A percentile compares a stretch with the other conserved stretches of the same genome.
Conservation (phyloP, 805 yeast species). For the Citeromyces matritensis region DNA sequence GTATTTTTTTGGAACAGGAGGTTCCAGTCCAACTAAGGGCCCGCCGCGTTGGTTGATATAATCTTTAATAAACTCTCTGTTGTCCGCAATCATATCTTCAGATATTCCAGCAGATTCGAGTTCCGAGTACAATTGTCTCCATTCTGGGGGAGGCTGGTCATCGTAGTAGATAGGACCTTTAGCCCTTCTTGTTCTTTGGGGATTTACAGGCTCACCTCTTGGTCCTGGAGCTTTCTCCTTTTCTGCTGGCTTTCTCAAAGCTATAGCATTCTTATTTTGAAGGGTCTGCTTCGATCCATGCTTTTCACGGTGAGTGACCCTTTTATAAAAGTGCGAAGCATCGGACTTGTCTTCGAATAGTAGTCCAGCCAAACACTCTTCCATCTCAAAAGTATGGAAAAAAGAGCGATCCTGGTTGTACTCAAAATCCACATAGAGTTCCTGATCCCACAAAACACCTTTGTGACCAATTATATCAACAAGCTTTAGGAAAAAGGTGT, state of each 20-base stretch:
- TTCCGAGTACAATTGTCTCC: constrained; percentile 63
- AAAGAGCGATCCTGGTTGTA: constrained; percentile 90
- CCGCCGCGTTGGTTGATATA: constrained; percentile 66
- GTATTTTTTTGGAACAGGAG: constrained; percentile 61
- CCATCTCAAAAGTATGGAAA: constrained; percentile 90
- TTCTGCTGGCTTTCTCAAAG: constrained; percentile 38
- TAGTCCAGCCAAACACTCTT: constrained; percentile 76
- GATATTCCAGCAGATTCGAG: constrained; percentile 67
- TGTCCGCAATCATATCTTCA: constrained; percentile 82
- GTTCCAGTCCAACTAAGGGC: constrained; percentile 70
- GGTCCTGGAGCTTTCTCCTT: constrained; percentile 35
- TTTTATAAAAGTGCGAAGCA: constrained; percentile 73
- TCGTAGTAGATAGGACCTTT: constrained; percentile 59
- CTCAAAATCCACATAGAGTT: constrained; percentile 72
- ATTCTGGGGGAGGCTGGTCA: constrained; percentile 70
- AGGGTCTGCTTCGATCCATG: constrained; percentile 79
- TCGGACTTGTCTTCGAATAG: constrained; percentile 81
- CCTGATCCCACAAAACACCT: constrained; percentile 97
- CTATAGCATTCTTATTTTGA: constrained; percentile 79
- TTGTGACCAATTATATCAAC: constrained; percentile 72
- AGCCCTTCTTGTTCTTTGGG: constrained; percentile 38
- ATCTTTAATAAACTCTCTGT: constrained; percentile 67
- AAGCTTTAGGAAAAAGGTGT: constrained; percentile 79
- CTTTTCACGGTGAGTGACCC: constrained; percentile 61
- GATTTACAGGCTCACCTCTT: constrained; percentile 42